phyloP scores from a whole-genome alignment of 768 basidiomycete genomes.

The Leccinellum albellum region DNA sequence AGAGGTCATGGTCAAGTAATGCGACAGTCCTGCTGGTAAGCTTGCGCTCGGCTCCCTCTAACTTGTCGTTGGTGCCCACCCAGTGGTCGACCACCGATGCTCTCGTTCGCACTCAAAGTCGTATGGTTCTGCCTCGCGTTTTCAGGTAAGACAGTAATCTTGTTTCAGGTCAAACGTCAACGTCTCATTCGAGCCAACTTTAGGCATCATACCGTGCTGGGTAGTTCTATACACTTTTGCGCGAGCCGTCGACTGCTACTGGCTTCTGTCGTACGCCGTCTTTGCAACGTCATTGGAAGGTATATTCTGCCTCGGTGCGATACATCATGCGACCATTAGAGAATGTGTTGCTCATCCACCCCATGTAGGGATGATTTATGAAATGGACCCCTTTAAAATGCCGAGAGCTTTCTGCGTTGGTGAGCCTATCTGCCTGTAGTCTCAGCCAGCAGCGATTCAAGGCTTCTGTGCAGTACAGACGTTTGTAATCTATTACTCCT shows the following conservation, averaged over 20 bases:
- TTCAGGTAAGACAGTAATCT: slow-evolving; percentile 38
- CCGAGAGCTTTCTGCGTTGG: slow-evolving; percentile 55
- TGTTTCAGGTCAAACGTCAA: background rate
- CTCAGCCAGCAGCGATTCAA: slow-evolving; percentile 4
- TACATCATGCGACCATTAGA: background rate
- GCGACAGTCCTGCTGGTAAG: background rate
- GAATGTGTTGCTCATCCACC: background rate
- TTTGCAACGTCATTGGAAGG: slow-evolving; percentile 52
- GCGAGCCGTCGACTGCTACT: slow-evolving; percentile 39
- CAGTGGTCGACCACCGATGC: slow-evolving; percentile 35
- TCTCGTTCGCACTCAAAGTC: slow-evolving; percentile 52
- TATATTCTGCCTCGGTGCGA: slow-evolving; percentile 57
- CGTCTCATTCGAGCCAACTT: background rate
- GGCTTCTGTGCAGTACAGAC: slow-evolving; percentile 19
- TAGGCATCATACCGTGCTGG: slow-evolving; percentile 54
- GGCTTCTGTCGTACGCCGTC: slow-evolving; percentile 49
- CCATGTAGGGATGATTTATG: slow-evolving; percentile 54
- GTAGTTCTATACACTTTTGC: slow-evolving; percentile 44
- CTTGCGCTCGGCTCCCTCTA: background rate
- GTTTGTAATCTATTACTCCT: slow-evolving; percentile 37
- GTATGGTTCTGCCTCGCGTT: slow-evolving; percentile 58
- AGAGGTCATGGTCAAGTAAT: background rate
- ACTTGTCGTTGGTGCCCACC: background rate
- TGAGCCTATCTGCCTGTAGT: slow-evolving; percentile 23
- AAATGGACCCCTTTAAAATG: slow-evolving; percentile 60